Base-by-base conservation (phyloP, 2,329 filamentous ascomycete genomes). In the Cadophora sp. region DNA sequence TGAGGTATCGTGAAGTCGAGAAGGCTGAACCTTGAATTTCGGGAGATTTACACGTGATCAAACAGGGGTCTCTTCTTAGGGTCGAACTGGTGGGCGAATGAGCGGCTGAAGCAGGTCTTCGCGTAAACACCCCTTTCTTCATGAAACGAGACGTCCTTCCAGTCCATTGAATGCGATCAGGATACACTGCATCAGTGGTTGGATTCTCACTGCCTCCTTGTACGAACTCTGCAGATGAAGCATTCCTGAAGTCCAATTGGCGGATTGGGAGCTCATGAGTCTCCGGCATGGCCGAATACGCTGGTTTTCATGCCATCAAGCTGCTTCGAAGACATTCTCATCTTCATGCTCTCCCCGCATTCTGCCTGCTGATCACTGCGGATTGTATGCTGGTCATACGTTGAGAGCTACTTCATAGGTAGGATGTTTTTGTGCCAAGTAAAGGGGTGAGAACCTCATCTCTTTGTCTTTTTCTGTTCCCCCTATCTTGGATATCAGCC, bases 21-120 rank as follows among this genome's bases (percentile, higher is more conserved):
- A 43, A 59, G 56, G 56, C 56, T 43, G 56, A 59, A n/a, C 43
- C 29, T 37, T 24, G 22, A 40, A 43, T 43, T 40, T 59, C 19
- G 34, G 29, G 37, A 31, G 31, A 48, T 19, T 6, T 22, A n/a
- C 43, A 48, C 43, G 43, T 48, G 43, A 48, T 4, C 2, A 22
- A 27, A 11, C 56, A 24, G 3, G 55, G 56, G 56, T 37, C 11
- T 22, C 24, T 4, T 59, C 43, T 59, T 43, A 59, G 56, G 34
- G 31, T 26, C 7, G n/a, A 27, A 24, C 4, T 14, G 55, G 9
- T 37, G n/a, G 55, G n/a, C 51, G 26, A 58, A 37, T 58, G 55
- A 40, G n/a, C 34, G n/a, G 19, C 6, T 43, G 31, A 16, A 22
- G 9, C 4, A 5, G 6, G 43, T n/a, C n/a, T 48, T 22, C 19